phyloP scores from a whole-genome alignment of 2,329 filamentous ascomycete species.

The Arachnopeziza araneosa region DNA sequence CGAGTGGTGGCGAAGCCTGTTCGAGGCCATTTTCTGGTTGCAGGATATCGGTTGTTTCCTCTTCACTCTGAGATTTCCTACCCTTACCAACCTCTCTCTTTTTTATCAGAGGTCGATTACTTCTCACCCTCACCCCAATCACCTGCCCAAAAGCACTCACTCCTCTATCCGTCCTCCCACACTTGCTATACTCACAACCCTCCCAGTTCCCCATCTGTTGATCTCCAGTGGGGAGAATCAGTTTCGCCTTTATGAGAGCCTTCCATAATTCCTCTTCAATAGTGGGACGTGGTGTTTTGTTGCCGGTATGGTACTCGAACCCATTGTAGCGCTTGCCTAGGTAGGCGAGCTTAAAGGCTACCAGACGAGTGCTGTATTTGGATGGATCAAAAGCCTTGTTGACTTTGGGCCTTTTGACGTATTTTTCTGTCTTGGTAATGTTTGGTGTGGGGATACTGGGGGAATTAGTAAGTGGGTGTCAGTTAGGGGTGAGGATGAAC shows the following conservation, averaged over 20 bases:
- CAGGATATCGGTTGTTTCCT: too few species aligned
- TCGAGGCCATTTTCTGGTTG: slow-evolving; percentile 18
- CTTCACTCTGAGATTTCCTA: not conserved
- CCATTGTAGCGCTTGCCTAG: slow-evolving; percentile 88
- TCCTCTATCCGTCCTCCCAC: slow-evolving; percentile 84
- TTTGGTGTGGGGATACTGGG: slow-evolving; percentile 5
- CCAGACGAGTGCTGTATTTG: slow-evolving; percentile 74
- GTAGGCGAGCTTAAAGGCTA: slow-evolving; percentile 92
- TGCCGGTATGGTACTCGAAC: slow-evolving; percentile 77
- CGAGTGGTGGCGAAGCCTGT: slow-evolving; percentile 22
- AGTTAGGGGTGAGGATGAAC: slow-evolving; percentile 15
- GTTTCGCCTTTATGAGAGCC: slow-evolving; percentile 71
- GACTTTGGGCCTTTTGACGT: slow-evolving; percentile 18
- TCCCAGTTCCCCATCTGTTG: slow-evolving; percentile 67
- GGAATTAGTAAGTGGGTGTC: not conserved
- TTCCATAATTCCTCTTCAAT: slow-evolving; percentile 95
- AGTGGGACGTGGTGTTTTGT: slow-evolving; percentile 63
- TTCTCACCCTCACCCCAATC: slow-evolving; percentile 75
- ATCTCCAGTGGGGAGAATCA: slow-evolving; percentile 64
- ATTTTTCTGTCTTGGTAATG: slow-evolving; percentile 34
- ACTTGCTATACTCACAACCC: slow-evolving; percentile 88
- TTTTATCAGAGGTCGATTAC: slow-evolving; percentile 58
- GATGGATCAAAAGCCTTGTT: slow-evolving; percentile 58
- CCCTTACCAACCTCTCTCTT: slow-evolving; percentile 17
- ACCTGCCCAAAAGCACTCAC: slow-evolving; percentile 98